Conservation (phyloP, 2,329 filamentous ascomycete species). For the Phyllosticta capitalensis region DNA sequence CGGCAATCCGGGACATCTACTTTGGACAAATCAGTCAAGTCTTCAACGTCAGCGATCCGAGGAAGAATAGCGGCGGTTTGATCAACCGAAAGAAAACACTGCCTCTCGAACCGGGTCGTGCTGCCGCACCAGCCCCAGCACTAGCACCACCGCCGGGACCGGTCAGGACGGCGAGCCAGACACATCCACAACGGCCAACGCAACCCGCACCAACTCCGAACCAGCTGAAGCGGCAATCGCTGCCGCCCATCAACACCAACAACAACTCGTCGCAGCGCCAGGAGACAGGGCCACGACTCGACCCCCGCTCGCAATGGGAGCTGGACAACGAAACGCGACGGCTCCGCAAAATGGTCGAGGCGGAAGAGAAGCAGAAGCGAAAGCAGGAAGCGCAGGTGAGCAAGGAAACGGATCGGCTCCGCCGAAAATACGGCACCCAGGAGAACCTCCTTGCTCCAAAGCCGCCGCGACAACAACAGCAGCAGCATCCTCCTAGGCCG, state of each 20-base stretch:
- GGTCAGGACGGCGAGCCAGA: background rate
- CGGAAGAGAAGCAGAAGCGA: conserved; percentile 49
- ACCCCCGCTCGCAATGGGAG: conserved; percentile 45
- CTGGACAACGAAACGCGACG: conserved; percentile 46
- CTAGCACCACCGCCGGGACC: background rate
- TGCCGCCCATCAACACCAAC: conserved; percentile 22
- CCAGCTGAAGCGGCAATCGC: conserved; percentile 19
- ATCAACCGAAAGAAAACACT: conserved; percentile 25
- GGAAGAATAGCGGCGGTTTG: conserved; percentile 29
- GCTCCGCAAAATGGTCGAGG: conserved; percentile 56
- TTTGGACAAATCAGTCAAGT: conserved; percentile 58
- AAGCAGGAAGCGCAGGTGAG: conserved; percentile 47
- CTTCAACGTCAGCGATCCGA: conserved; percentile 60
- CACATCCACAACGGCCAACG: background rate
- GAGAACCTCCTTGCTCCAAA: background rate
- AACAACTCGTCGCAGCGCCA: conserved; percentile 12
- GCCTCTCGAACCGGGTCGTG: conserved; percentile 13
- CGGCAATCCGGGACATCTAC: conserved; percentile 53
- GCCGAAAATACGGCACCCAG: conserved; percentile 51
- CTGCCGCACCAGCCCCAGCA: background rate
- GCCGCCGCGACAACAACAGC: background rate
- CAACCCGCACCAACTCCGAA: conserved; percentile 8
- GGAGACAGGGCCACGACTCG: conserved; percentile 31
- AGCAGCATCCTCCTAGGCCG: conserved; percentile 1
- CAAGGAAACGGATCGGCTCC: conserved; percentile 67